A percentile compares a stretch with the other conserved stretches of the same genome.
Conservation (phyloP, 805 yeast genomes). For the Candida boidinii region DNA sequence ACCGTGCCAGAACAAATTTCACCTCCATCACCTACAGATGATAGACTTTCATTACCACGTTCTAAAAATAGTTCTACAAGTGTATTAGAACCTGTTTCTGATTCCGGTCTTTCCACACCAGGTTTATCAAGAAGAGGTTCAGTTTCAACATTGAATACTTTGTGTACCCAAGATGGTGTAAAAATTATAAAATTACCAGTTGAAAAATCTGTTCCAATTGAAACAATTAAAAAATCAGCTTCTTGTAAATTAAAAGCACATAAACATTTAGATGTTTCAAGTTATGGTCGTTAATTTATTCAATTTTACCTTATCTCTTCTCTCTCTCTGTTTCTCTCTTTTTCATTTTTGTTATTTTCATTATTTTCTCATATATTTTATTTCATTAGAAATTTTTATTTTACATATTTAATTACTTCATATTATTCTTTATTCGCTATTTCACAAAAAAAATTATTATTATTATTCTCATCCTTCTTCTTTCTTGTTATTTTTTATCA, state of each 20-base stretch:
- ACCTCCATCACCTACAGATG: background rate
- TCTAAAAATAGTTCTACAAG: no score
- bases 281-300: background rate
- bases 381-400: no score
- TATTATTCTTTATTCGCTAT: no score
- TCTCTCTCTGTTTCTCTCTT: no score
- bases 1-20: background rate
- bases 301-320: no score
- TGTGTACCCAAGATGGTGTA: slow-evolving; percentile 16
- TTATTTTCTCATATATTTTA: background rate
- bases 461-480: no score
- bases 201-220: slow-evolving; percentile 16
- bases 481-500: no score
- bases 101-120: background rate
- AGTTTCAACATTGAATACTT: slow-evolving; percentile 9
- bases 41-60: no score
- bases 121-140: slow-evolving; percentile 8
- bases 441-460: no score
- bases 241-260: slow-evolving; percentile 10
- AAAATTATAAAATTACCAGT: slow-evolving; percentile 14
- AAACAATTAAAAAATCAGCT: slow-evolving; percentile 17
- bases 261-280: slow-evolving; percentile 6
- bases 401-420: no score
- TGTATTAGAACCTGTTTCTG: background rate
- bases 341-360: no score